These are phyloP conservation scores for Nymphaea thermarum DNA, from an alignment of 164 flowering plant genomes.

Conservation along the genomic window DNA sequence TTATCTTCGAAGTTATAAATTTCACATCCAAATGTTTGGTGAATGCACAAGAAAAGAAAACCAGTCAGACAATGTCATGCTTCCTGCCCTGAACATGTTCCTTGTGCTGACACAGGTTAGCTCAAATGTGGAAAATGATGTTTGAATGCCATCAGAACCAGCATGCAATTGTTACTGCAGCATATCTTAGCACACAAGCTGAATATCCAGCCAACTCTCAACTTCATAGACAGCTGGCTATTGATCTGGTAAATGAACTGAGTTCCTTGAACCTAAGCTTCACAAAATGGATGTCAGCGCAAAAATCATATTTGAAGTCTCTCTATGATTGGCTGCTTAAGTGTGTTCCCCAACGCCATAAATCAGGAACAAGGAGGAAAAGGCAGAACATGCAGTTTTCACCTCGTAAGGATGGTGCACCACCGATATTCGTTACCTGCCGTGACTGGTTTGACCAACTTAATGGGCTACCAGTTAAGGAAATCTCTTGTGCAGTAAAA, in stretches of 20 bases:
- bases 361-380: slow-evolving; percentile 27
- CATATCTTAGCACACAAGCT: slow-evolving; percentile 26
- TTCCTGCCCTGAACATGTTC: too few species aligned
- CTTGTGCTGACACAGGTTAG: slow-evolving; percentile 33
- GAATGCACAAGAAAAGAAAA: too few species aligned
- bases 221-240: slow-evolving; percentile 44
- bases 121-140: slow-evolving; percentile 93
- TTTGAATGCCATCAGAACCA: slow-evolving; percentile 70
- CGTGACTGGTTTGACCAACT: slow-evolving; percentile 59
- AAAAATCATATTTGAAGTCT: slow-evolving; percentile 51
- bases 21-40: too few species aligned
- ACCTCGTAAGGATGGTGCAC: slow-evolving; percentile 35
- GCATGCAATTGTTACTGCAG: slow-evolving; percentile 38
- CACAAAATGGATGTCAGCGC: slow-evolving; percentile 61
- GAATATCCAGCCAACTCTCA: slow-evolving; percentile 48
- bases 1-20: too few species aligned
- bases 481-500: slow-evolving; percentile 52
- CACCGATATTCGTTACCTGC: slow-evolving; percentile 66
- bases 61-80: too few species aligned
- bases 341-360: slow-evolving; percentile 31
- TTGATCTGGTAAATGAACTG: slow-evolving; percentile 47
- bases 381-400: slow-evolving; percentile 22
- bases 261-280: slow-evolving; percentile 44
- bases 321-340: slow-evolving; percentile 70
- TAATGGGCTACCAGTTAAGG: slow-evolving; percentile 26